Percentiles rank a stretch among this genome's conserved stretches.
Evolutionary conservation across 345 rosid genomes (phyloP).

Genomic region (Lepidium didymum): DNA sequence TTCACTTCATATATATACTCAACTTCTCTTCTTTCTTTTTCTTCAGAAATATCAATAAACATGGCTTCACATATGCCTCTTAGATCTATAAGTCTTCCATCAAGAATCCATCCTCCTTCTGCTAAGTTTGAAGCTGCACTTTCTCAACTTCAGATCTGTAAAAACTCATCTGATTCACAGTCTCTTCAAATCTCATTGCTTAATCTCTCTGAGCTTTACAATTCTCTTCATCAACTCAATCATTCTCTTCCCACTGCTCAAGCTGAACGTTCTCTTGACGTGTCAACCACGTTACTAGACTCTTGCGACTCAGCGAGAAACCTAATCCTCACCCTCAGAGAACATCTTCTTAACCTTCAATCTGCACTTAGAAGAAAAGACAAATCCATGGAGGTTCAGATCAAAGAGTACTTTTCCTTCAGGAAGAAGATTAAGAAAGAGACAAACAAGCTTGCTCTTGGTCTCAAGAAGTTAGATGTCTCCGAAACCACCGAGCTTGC

Average conservation of each 20-base stretch:
- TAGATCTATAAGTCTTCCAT: constrained; percentile 54
- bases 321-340: constrained; percentile 27
- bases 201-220: constrained; percentile 42
- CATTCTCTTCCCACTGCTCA: constrained; percentile 26
- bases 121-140: constrained; percentile 40
- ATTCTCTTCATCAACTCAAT: constrained; percentile 30
- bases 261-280: constrained; percentile 41
- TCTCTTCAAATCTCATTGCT: constrained; percentile 30
- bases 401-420: constrained; percentile 44
- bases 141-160: constrained; percentile 34
- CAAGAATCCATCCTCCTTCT: constrained; percentile 41
- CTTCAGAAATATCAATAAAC: constrained; percentile 17
- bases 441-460: constrained; percentile 33
- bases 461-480: constrained; percentile 36
- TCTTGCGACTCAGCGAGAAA: constrained; percentile 37
- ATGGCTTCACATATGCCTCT: constrained; percentile 27
- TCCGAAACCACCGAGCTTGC: neutral
- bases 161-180: constrained; percentile 23
- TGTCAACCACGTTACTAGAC: constrained; percentile 39
- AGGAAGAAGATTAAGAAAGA: constrained; percentile 52
- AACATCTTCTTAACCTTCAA: constrained; percentile 39
- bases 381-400: constrained; percentile 25
- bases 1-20: constrained; percentile 19
- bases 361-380: constrained; percentile 44
- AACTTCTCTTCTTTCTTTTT: constrained; percentile 8